A percentile compares a stretch with the other conserved stretches of the same genome.
Evolutionary conservation across 768 basidiomycete genomes (phyloP).

Genomic region (Suillus subaureus): DNA sequence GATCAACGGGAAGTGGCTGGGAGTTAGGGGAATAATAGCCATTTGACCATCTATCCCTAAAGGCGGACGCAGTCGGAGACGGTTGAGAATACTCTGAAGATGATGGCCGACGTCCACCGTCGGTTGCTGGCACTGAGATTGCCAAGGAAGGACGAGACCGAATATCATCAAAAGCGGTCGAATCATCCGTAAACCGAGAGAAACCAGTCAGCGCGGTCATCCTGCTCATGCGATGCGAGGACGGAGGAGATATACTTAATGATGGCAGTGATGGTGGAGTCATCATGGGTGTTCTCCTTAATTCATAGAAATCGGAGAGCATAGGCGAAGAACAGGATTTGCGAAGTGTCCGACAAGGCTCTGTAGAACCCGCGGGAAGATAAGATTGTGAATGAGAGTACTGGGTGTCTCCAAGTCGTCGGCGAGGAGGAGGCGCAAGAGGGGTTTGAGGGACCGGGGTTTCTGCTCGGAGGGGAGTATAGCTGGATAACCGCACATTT

Average conservation of each 20-base stretch:
- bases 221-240: slow-evolving; percentile 30
- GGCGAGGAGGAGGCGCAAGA: slow-evolving; percentile 66
- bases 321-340: slow-evolving; percentile 57
- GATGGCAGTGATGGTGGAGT: slow-evolving; percentile 51
- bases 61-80: slow-evolving; percentile 82
- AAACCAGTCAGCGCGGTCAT: slow-evolving; percentile 16
- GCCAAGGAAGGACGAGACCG: slow-evolving; percentile 50
- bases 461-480: slow-evolving; percentile 58
- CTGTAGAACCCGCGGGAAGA: slow-evolving; percentile 27
- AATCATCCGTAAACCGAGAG: slow-evolving; percentile 37
- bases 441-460: slow-evolving; percentile 67
- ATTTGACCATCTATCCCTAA: slow-evolving; percentile 55
- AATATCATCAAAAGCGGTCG: slow-evolving; percentile 20
- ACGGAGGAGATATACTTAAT: slow-evolving; percentile 31
- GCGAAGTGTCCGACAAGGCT: slow-evolving; percentile 36
- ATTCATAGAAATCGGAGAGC: slow-evolving; percentile 47
- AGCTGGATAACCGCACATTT: slow-evolving; percentile 41
- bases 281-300: slow-evolving; percentile 35
- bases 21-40: slow-evolving; percentile 34
- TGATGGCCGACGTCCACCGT: slow-evolving; percentile 48
- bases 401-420: slow-evolving; percentile 41
- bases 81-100: slow-evolving; percentile 69
- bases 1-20: slow-evolving; percentile 19
- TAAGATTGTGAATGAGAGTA: slow-evolving; percentile 64
- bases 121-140: slow-evolving; percentile 45